These are phyloP conservation scores for Remersonia thermophila DNA, from an alignment of 2,329 filamentous ascomycete species.

Conservation along the genomic window DNA sequence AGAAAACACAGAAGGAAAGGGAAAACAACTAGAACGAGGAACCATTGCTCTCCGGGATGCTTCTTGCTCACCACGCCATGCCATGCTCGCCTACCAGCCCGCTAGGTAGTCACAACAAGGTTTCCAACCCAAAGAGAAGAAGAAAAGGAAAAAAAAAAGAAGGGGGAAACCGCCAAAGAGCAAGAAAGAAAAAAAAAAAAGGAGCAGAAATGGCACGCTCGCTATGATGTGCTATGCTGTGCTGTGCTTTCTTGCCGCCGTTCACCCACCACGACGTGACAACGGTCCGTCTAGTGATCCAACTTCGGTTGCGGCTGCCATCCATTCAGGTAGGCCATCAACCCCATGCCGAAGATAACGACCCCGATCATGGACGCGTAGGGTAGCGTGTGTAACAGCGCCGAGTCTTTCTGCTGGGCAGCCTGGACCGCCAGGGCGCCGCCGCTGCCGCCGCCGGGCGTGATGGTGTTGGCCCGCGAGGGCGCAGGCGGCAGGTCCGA, in stretches of 20 bases:
- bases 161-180: no score
- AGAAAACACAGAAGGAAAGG: no score
- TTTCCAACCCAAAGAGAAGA: no score
- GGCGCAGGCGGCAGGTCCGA: slow-evolving; percentile 24
- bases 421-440: slow-evolving; percentile 27
- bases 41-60: no score
- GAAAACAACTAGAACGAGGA: no score
- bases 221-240: background rate
- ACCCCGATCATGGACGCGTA: slow-evolving; percentile 76
- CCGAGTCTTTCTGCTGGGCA: slow-evolving; percentile 26
- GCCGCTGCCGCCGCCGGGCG: slow-evolving; percentile 24
- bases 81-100: no score
- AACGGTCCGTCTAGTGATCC: slow-evolving; percentile 19
- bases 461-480: slow-evolving; percentile 39
- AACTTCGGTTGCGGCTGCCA: slow-evolving; percentile 47
- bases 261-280: background rate
- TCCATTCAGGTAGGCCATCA: slow-evolving; percentile 79
- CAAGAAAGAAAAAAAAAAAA: background rate
- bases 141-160: no score
- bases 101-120: no score
- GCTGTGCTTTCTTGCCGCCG: background rate
- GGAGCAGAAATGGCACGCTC: background rate
- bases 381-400: slow-evolving; percentile 47
- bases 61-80: no score
- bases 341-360: slow-evolving; percentile 65